These are phyloP conservation scores for Boletus tylopilopsis DNA, from an alignment of 768 basidiomycete species.

Conservation along the genomic window DNA sequence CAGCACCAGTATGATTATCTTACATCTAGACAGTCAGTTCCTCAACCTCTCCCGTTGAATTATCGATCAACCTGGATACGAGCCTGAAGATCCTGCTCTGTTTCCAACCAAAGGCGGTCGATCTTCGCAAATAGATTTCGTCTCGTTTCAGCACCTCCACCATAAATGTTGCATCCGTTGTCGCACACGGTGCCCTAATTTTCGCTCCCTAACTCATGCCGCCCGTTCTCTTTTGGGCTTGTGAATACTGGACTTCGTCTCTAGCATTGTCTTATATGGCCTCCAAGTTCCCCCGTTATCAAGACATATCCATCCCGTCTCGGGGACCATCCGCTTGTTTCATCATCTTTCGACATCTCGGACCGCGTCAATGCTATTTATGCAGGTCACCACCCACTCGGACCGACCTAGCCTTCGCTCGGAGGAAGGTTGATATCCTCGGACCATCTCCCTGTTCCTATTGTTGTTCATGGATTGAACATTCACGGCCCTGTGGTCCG, in stretches of 20 bases:
- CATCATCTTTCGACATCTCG: conserved; percentile 28
- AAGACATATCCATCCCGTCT: conserved; percentile 70
- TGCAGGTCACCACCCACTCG: conserved; percentile 21
- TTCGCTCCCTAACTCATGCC: conserved; percentile 38
- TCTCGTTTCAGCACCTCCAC: conserved; percentile 21
- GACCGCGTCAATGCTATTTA: conserved; percentile 31
- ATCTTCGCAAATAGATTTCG: conserved; percentile 26
- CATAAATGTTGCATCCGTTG: conserved; percentile 30
- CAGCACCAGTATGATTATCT: conserved; percentile 39
- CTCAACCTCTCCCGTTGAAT: conserved; percentile 39
- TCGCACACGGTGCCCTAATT: conserved; percentile 35
- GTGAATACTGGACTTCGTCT: conserved; percentile 35
- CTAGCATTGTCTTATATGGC: conserved; percentile 21
- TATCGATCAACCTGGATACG: conserved; percentile 50
- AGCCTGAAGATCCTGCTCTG: conserved; percentile 32
- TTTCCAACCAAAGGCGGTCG: conserved; percentile 6
- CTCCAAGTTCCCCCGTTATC: conserved; percentile 27
- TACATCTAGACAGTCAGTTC: conserved; percentile 39
- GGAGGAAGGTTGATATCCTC: conserved; percentile 29
- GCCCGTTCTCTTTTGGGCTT: conserved; percentile 30
- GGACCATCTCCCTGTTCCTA: conserved; percentile 29
- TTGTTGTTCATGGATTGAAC: conserved; percentile 38
- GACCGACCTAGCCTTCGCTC: conserved; percentile 23
- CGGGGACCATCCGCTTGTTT: conserved; percentile 37
- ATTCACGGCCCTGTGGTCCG: conserved; percentile 22